phyloP scores from a whole-genome alignment of 805 yeast genomes.

The Tetrapisispora nanseiensis region DNA sequence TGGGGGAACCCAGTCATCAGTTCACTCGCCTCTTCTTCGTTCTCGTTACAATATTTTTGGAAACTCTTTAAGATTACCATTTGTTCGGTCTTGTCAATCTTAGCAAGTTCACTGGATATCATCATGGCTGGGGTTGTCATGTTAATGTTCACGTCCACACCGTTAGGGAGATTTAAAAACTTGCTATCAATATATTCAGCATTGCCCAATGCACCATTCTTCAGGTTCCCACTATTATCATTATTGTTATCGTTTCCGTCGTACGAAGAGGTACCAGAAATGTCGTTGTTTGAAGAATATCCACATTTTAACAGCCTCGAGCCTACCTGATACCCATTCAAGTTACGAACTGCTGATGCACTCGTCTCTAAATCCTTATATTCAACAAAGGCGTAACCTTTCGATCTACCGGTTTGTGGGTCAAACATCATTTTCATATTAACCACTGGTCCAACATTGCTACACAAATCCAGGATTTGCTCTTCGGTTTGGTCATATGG shows the following conservation, averaged over 20 bases:
- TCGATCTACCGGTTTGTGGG: constrained; percentile 79
- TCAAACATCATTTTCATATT: constrained; percentile 72
- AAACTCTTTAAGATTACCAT: constrained; percentile 25
- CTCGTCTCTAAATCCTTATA: constrained; percentile 81
- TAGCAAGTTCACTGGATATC: constrained; percentile 27
- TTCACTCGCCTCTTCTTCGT: constrained; percentile 49
- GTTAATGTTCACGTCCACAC: constrained; percentile 34
- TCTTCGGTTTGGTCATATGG: constrained; percentile 93
- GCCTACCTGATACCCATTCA: constrained; percentile 71
- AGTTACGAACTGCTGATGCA: constrained; percentile 79
- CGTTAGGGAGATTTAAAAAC: constrained; percentile 47
- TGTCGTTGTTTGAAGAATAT: constrained; percentile 46
- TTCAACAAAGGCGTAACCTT: constrained; percentile 83
- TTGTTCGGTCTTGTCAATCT: constrained; percentile 19
- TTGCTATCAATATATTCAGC: constrained; percentile 6
- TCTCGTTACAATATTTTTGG: constrained; percentile 44
- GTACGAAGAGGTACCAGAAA: constrained; percentile 7
- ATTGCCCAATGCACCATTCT: neutral
- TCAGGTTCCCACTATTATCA: neutral
- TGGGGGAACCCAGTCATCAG: constrained; percentile 70
- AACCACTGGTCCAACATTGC: constrained; percentile 80
- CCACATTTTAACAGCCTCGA: constrained; percentile 65
- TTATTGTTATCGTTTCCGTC: neutral
- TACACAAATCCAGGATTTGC: constrained; percentile 78
- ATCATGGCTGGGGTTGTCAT: constrained; percentile 33